phyloP scores from a whole-genome alignment of 2,329 filamentous ascomycete genomes.

The Cladosporium velox region DNA sequence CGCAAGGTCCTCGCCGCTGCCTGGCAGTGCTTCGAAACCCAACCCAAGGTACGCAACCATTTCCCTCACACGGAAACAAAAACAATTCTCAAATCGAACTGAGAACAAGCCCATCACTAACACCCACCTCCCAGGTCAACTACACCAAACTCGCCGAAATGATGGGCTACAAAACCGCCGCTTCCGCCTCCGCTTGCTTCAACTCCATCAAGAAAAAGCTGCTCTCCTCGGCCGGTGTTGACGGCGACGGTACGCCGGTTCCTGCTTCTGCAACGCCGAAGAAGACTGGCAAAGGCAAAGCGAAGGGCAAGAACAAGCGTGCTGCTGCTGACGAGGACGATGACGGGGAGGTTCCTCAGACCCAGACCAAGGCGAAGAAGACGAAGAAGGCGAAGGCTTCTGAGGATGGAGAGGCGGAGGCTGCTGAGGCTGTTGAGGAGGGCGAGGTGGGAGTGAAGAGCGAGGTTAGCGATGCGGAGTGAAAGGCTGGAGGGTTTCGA shows the following conservation, averaged over 20 bases:
- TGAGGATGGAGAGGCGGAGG: not conserved
- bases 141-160: constrained; percentile 27
- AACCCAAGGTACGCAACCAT: constrained; percentile 1
- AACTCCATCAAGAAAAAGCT: constrained; percentile 26
- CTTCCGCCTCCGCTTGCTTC: constrained; percentile 23
- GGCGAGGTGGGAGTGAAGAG: not conserved
- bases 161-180: constrained; percentile 26
- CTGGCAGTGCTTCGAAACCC: constrained; percentile 18
- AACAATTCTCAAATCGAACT: not conserved
- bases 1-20: constrained; percentile 11
- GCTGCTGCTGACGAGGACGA: constrained; percentile 1
- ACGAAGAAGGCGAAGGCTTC: not conserved
- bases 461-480: constrained; percentile 9
- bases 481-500: not conserved
- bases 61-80: not conserved
- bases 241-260: not conserved
- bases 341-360: constrained; percentile 26
- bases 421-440: not conserved
- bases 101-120: not conserved
- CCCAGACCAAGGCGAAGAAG: constrained; percentile 23
- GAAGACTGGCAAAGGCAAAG: constrained; percentile 7
- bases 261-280: not conserved
- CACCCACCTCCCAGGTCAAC: constrained; percentile 24
- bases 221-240: constrained; percentile 6
- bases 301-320: constrained; percentile 1